phyloP scores from a whole-genome alignment of 2,329 filamentous ascomycete species.

The Claviceps spartinae region DNA sequence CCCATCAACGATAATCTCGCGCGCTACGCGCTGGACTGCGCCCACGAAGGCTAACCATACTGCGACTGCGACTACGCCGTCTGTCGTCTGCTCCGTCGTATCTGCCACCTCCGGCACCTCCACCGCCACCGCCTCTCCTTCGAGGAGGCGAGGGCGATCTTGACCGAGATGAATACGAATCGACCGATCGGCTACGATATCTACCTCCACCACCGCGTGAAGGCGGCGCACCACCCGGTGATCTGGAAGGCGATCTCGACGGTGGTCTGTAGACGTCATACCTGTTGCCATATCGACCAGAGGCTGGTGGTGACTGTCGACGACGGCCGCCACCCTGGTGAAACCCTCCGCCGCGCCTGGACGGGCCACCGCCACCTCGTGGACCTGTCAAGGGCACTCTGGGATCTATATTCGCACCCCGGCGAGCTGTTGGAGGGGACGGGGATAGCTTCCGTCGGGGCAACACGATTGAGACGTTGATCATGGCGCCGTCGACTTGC shows the following conservation, averaged over 20 bases:
- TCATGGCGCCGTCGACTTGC: slow-evolving; percentile 70
- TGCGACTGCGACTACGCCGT: slow-evolving; percentile 36
- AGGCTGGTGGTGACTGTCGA: slow-evolving; percentile 21
- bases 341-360: slow-evolving; percentile 15
- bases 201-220: slow-evolving; percentile 19
- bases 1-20: slow-evolving; percentile 19
- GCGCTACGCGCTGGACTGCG: slow-evolving; percentile 28
- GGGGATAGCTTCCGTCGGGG: slow-evolving; percentile 72
- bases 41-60: slow-evolving; percentile 27
- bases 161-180: slow-evolving; percentile 34
- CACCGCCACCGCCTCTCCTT: slow-evolving; percentile 18
- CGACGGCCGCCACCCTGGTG: slow-evolving; percentile 19
- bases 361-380: slow-evolving; percentile 20
- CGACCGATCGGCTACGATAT: slow-evolving; percentile 31
- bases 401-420: slow-evolving; percentile 45
- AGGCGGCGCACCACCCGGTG: slow-evolving; percentile 29
- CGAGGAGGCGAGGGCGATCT: slow-evolving; percentile 24
- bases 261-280: slow-evolving; percentile 50
- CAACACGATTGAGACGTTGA: slow-evolving; percentile 81
- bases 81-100: slow-evolving; percentile 10
- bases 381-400: slow-evolving; percentile 19
- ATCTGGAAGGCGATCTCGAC: slow-evolving; percentile 31
- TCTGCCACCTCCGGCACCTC: slow-evolving; percentile 18
- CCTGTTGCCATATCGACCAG: slow-evolving; percentile 26
- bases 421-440: slow-evolving; percentile 58